Evolutionary conservation across 2,329 filamentous ascomycete species (phyloP), one percentile per base, ranked within the genome.

Genomic region (Arthrobotrys conoides): DNA sequence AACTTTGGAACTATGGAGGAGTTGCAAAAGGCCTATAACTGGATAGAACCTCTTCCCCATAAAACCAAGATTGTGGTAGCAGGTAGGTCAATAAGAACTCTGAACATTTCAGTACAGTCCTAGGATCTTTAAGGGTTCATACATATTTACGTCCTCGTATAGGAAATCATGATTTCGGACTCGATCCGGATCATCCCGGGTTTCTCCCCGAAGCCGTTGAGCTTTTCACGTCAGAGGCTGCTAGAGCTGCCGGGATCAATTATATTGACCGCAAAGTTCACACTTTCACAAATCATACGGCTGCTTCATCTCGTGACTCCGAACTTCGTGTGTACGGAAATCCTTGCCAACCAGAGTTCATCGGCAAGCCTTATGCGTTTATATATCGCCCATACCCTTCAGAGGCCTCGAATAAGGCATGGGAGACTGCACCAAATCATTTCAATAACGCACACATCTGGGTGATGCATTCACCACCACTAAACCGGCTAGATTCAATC

Each of bases 1-100:
- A 82, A 86, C 64, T 83, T 83, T n/a, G 86, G 86, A n/a, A 84
- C 85, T 0, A 82, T 84, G 20, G 80, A 82, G 3, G 86, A 87
- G 76, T 80, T 87, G 0, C 81, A 85, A 57, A 82, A 83, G n/a
- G 75, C 75, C 8, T 72, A 72, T 20, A 22, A 73, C n/a, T 79
- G 69, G 75, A 79, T 79, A 36, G 48, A 63, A 6, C 59, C 69
- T 1, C 51, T 77, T 20, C 66, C 73, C n/a, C 73, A 77, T 53
- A 66, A 59, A 27, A 48, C 49, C 1, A 77, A 77, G 30, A 71
- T 77, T 6, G 24, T 77, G 14, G 66, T 77, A 18, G 73, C 66
- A 18, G 73, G 73, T 71, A 67, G 36, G 20, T 12, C 5, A 66
- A 14, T n/a, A 16, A 16, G 20, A 22, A n/a, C 30, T 14, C 30